Base-by-base conservation (phyloP, 1,284 basidiomycete genomes). In the Marasmius tenuissimus region DNA sequence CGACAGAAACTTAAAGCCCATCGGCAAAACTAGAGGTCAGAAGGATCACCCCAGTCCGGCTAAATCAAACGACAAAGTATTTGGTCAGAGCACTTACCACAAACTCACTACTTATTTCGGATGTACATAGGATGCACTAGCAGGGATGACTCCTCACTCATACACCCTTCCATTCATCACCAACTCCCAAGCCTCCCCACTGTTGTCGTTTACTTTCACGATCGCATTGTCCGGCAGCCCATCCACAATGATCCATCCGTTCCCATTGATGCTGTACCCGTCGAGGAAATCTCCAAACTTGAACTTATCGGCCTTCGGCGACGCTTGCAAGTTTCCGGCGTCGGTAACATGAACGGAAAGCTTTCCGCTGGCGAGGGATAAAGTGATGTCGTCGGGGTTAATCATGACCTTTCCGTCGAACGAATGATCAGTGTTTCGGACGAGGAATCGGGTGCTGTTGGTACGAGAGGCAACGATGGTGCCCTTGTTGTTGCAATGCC, bases 401-500 rank as follows among this genome's bases (percentile, higher is more conserved):
- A 42, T 42, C 40, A 42, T 42, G 12, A 42, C 40, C 40, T 42
- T 42, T 42, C 40, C 40, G 40, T 42, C 40, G n/a, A 42, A 42
- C 12, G 40, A 12, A 42, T 42, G 40, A 42, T 42, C n/a, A n/a
- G 40, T 42, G 40, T 42, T 42, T 2, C 40, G 40, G 40, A 6
- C n/a, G 11, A 42, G 40, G 40, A 42, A 42, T 42, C 40, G 40
- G 40, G 40, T 42, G 6, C 40, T 42, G 40, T 42, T 42, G 6
- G 40, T 42, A n/a, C 40, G 40, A n/a, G 40, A 42, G 12, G 40
- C 40, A 42, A 42, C 40, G 40, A 42, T n/a, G 40, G n/a, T 42
- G n/a, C n/a, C 40, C 40, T 42, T 12, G 40, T 20, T 12, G 47
- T 59, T 49, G 47, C 57, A 59, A 48, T 63, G 60, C 64, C 64